Conservation (phyloP, 2,329 filamentous ascomycete species). For the Aspergillus fumigatus region DNA sequence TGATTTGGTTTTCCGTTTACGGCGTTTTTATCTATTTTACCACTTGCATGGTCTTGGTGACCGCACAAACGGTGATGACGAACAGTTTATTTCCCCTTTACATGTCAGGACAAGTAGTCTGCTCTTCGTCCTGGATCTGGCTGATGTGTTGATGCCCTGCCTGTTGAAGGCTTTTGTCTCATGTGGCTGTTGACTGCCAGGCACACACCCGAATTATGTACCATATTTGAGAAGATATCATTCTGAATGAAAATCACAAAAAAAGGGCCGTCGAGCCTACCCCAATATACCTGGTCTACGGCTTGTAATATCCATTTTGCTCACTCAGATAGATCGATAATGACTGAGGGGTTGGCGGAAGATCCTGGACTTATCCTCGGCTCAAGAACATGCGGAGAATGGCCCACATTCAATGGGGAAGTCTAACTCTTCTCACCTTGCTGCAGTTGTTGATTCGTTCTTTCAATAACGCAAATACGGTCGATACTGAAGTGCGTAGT, state of each 20-base stretch:
- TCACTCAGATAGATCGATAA: not conserved
- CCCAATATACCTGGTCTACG: not conserved
- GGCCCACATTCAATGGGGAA: not conserved
- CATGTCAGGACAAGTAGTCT: not conserved
- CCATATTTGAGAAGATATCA: not conserved
- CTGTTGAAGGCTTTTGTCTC: not conserved
- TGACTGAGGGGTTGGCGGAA: not conserved
- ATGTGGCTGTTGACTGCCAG: not conserved
- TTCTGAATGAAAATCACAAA: not conserved
- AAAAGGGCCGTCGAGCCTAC: not conserved
- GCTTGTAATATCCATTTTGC: not conserved
- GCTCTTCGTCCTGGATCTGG: not conserved
- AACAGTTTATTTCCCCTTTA: conserved; percentile 5
- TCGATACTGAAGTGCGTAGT: not conserved
- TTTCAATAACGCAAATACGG: not conserved
- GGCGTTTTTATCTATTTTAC: conserved; percentile 14
- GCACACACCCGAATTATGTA: not conserved
- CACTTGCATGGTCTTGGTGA: conserved; percentile 15
- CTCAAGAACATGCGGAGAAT: not conserved
- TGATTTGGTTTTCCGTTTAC: conserved; percentile 13
- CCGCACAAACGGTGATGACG: conserved; percentile 12
- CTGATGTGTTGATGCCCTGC: not conserved
- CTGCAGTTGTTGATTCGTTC: not conserved
- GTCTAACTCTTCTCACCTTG: not conserved
- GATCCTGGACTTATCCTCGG: not conserved